A percentile compares a stretch with the other conserved stretches of the same genome.
These are phyloP conservation scores for Neonectria punicea DNA, from an alignment of 2,329 filamentous ascomycete species.

Conservation along the genomic window DNA sequence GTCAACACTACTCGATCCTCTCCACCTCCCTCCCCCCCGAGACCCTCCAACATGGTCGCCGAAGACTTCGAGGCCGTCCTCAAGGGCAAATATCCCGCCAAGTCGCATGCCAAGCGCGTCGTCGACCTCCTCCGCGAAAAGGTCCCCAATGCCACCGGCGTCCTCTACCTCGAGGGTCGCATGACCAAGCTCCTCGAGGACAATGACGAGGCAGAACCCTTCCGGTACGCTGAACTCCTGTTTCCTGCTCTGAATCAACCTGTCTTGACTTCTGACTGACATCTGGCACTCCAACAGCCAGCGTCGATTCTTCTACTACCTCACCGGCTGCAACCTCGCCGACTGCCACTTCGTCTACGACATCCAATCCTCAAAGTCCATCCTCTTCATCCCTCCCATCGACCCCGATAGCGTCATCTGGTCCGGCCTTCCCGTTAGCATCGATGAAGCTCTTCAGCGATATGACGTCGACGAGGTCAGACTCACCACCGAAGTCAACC, in stretches of 20 bases:
- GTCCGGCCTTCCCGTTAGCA: slow-evolving; percentile 85
- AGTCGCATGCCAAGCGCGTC: slow-evolving; percentile 86
- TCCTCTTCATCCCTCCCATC: slow-evolving; percentile 90
- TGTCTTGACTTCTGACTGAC: background rate
- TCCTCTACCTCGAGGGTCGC: slow-evolving; percentile 90
- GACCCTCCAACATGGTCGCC: slow-evolving; percentile 47
- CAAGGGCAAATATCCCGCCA: slow-evolving; percentile 80
- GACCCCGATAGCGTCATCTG: slow-evolving; percentile 92
- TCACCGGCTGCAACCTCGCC: slow-evolving; percentile 83
- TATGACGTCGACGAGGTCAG: slow-evolving; percentile 87
- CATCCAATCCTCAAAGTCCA: slow-evolving; percentile 76
- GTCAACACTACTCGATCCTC: background rate
- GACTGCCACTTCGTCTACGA: slow-evolving; percentile 87
- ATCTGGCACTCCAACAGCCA: slow-evolving; percentile 64
- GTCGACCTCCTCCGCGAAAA: slow-evolving; percentile 78
- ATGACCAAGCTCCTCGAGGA: slow-evolving; percentile 86
- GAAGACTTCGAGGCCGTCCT: slow-evolving; percentile 63
- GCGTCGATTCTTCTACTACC: slow-evolving; percentile 93
- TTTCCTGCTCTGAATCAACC: background rate
- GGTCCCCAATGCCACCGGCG: slow-evolving; percentile 70
- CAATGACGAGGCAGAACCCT: slow-evolving; percentile 84
- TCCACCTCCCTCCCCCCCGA: background rate
- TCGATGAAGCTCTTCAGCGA: slow-evolving; percentile 76
- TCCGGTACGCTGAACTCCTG: slow-evolving; percentile 66
- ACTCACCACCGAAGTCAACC: slow-evolving; percentile 78